Evolutionary conservation across 164 flowering plant genomes (phyloP).

Genomic region (Sedum album): DNA sequence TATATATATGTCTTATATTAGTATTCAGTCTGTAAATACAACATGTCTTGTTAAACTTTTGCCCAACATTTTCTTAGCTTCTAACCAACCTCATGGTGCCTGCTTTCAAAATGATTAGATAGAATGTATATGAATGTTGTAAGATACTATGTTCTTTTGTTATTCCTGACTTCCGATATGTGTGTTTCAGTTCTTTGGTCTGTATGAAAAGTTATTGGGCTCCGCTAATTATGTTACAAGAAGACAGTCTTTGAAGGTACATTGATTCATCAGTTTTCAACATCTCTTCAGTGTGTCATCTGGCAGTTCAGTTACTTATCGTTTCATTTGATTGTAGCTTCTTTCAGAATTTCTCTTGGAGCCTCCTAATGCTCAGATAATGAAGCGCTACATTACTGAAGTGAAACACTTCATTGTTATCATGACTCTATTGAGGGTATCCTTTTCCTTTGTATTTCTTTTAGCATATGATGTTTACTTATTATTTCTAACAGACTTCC

Average conservation of each 20-base stretch:
- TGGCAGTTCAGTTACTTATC: background rate
- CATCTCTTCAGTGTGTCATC: background rate
- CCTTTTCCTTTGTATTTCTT: background rate
- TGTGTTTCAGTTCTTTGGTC: slow-evolving; percentile 70
- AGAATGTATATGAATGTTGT: background rate
- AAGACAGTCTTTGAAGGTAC: slow-evolving; percentile 93
- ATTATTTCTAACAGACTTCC: background rate
- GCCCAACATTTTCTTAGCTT: too few species aligned
- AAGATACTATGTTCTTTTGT: background rate
- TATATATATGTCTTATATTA: too few species aligned
- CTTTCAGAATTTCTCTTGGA: slow-evolving; percentile 96
- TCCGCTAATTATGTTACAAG: slow-evolving; percentile 92
- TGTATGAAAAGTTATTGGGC: slow-evolving; percentile 67
- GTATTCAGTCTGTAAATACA: too few species aligned
- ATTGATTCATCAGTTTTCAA: slow-evolving; percentile 13
- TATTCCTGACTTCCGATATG: background rate
- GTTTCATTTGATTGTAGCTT: slow-evolving; percentile 40
- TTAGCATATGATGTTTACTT: background rate
- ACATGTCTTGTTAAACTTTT: too few species aligned
- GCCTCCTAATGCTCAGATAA: slow-evolving; percentile 69
- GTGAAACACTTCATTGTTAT: slow-evolving; percentile 74
- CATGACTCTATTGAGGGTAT: slow-evolving; percentile 78
- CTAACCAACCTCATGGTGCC: background rate
- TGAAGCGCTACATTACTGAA: slow-evolving; percentile 90
- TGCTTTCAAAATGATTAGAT: background rate